A percentile compares a stretch with the other conserved stretches of the same genome.
These are phyloP conservation scores for Phytopythium vexans DNA, from an alignment of 352 stramenopile genomes.

Conservation along the genomic window DNA sequence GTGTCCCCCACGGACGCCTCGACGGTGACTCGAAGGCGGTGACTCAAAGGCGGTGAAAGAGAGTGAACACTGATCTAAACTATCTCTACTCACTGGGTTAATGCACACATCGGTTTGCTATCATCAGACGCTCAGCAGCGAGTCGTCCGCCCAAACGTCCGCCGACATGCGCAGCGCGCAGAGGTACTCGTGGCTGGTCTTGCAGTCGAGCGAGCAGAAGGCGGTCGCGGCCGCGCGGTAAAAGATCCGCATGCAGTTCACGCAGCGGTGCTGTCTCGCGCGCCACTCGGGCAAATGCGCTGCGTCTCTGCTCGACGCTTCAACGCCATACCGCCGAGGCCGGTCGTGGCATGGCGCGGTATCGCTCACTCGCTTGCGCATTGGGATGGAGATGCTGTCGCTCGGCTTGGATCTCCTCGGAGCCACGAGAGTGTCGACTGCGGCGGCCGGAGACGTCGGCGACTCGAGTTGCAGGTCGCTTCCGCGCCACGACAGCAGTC, in stretches of 20 bases:
- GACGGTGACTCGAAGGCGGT: no score
- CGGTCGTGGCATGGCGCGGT: background rate
- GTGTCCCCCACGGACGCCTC: background rate
- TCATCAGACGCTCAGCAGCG: no score
- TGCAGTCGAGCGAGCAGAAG: constrained; percentile 52
- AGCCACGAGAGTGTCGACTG: background rate
- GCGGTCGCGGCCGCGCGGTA: constrained; percentile 4
- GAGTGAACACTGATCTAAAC: no score
- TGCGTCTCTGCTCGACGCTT: constrained; percentile 1
- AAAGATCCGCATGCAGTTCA: constrained; percentile 13
- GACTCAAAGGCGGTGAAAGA: no score
- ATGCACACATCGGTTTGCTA: no score
- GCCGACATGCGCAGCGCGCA: constrained; percentile 14
- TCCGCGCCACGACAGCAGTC: no score
- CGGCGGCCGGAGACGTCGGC: background rate
- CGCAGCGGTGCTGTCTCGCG: constrained; percentile 8
- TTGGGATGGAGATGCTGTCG: background rate
- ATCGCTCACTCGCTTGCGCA: background rate
- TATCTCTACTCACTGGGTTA: no score
- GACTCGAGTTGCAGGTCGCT: background rate
- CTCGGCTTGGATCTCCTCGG: background rate
- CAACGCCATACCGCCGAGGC: background rate
- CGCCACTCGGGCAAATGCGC: background rate
- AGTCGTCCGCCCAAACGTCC: no score
- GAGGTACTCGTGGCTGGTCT: constrained; percentile 29